Evolutionary conservation across 768 basidiomycete species (phyloP).

Genomic region (Lentinula lateritia): DNA sequence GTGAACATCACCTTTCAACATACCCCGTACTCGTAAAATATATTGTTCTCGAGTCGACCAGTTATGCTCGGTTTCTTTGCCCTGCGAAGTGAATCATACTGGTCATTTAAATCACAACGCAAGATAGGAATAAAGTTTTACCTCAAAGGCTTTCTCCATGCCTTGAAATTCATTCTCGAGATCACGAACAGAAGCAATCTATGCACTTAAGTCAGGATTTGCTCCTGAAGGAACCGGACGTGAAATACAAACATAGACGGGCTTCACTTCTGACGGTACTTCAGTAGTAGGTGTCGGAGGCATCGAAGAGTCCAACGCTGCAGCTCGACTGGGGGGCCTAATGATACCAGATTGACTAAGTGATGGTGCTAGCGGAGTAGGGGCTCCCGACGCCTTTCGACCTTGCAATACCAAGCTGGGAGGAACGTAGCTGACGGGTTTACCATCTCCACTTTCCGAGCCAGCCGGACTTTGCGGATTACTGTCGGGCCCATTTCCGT

Average conservation of each 20-base stretch:
- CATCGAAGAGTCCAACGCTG: slow-evolving; percentile 32
- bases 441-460: slow-evolving; percentile 53
- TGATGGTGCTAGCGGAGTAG: slow-evolving; percentile 33
- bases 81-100: slow-evolving; percentile 41
- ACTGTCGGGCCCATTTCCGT: slow-evolving; percentile 33
- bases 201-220: background rate
- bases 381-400: slow-evolving; percentile 39
- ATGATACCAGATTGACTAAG: slow-evolving; percentile 45
- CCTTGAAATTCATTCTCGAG: slow-evolving; percentile 77
- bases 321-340: slow-evolving; percentile 61
- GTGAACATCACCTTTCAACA: slow-evolving; percentile 85
- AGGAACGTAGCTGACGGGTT: slow-evolving; percentile 54
- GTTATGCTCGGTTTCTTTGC: slow-evolving; percentile 97
- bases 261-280: slow-evolving; percentile 38
- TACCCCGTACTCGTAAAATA: slow-evolving; percentile 75
- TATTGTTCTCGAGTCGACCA: slow-evolving; percentile 82
- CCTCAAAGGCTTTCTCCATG: slow-evolving; percentile 82
- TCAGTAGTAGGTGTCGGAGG: slow-evolving; percentile 34
- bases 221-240: background rate
- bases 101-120: background rate
- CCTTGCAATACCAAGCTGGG: slow-evolving; percentile 63
- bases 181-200: slow-evolving; percentile 85
- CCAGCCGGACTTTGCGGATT: slow-evolving; percentile 47
- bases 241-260: slow-evolving; percentile 59
- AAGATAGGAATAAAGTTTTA: slow-evolving; percentile 20